Base-by-base conservation (phyloP, 352 stramenopile species). In the Phytophthora sansomeana region DNA sequence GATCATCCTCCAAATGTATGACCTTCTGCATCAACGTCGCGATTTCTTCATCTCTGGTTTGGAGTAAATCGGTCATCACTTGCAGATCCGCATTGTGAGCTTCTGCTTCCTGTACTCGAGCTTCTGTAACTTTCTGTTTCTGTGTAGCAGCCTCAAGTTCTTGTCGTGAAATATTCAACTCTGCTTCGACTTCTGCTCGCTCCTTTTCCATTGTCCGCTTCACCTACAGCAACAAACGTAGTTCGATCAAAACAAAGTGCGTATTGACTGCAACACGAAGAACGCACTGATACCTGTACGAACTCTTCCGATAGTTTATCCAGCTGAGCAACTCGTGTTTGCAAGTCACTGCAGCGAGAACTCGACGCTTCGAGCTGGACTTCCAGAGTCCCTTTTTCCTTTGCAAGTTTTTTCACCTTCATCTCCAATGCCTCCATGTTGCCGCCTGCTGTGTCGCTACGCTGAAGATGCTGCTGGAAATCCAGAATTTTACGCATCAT, bases 401-500 rank as follows among this genome's bases (percentile, higher is more conserved):
- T 43, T 6, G 80, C 30, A 0, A 89, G 44, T 21, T 24, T 54
- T 3, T 57, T 68, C 28, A 85, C 78, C 29, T 73, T 61, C 21
- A 52, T 64, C n/a, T 77, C 33, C 16, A 89, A 53, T 1, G 64
- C 70, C 9, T 81, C 68, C 8, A 71, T n/a, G 19, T 79, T 60
- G 14, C 74, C 73, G 11, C 35, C 43, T 5, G 53, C 46, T 11
- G 67, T 67, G 13, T 81, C 50, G 16, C 41, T 77, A 16, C 65
- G 61, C 41, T 88, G 79, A 14, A 92, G 63, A 24, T 63, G 70
- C 17, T 80, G 79, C 58, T 92, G 81, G 9, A 88, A 77, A 5
- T 75, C 75, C 13, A 89, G 42, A 17, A 90, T 77, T 63, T 92
- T 90, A 39, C 52, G 58, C 77, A 82, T 81, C 32, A 92, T 52